Base-by-base conservation (phyloP, 2,329 filamentous ascomycete genomes). In the Zymoseptoria tritici region DNA sequence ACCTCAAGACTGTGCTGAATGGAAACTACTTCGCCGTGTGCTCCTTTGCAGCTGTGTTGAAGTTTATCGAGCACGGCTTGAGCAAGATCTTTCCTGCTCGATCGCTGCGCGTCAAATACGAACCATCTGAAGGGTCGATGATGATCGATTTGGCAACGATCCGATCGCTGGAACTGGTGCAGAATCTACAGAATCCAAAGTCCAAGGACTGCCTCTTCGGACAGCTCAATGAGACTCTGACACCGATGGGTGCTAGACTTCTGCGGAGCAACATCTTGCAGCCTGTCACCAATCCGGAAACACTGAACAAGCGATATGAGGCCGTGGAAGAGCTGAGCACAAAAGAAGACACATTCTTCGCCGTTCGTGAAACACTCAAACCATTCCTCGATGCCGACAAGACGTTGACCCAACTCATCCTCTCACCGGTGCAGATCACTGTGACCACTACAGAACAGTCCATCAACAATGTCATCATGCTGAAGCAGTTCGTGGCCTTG, bases 101-200 rank as follows among this genome's bases (percentile, higher is more conserved):
- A 71, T 92, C 92, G 20, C 81, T 97, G 31, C 85, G 91, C 3
- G 88, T 97, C 69, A 87, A 85, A 63, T 97, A 96, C 66, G 87
- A 93, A 68, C 88, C 91, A 0, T 91, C 91, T 0, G 90, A 96
- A 70, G 89, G 93, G 22, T 90, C 91, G 0, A 96, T 97, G 92
- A 90, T 96, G 83, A 95, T 97, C 67, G 93, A 97, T 68, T 81
- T 94, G 2, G 88, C 90, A 0, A 96, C 92, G 0, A 90, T 97
- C 26, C 83, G 87, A 46, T 91, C 91, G 0, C 79, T 99, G 2
- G 94, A 99, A 72, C 81, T 99, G 5, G 88, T 97, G 24, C 91
- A 96, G 68, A 99, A 97, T 65, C 71, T 92, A 0, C 86, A 89
- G 11, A 86, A 88, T 66, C 70, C 85, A 0, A 91, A 88, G 65